phyloP scores from a whole-genome alignment of 2,329 filamentous ascomycete species.

The Colletotrichum sp. region DNA sequence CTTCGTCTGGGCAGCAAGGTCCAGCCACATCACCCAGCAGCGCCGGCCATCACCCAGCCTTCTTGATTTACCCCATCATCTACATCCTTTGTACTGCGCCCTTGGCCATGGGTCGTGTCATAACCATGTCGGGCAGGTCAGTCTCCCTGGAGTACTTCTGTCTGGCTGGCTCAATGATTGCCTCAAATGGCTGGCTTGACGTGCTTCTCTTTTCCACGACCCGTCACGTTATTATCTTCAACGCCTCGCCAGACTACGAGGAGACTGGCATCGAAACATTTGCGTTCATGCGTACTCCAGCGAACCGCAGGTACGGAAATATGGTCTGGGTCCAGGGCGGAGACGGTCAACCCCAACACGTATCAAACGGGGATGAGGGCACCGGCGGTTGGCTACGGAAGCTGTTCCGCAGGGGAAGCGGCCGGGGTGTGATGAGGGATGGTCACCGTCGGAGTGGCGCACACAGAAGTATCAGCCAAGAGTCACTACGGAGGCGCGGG shows the following conservation, averaged over 20 bases:
- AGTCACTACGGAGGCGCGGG: neutral
- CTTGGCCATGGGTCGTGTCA: conserved; percentile 62
- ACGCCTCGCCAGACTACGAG: conserved; percentile 1
- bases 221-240: conserved; percentile 38
- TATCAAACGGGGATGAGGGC: neutral
- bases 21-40: neutral
- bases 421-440: neutral
- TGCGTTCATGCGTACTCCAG: conserved; percentile 17
- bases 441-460: neutral
- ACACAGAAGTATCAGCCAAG: conserved; percentile 14
- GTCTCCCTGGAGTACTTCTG: conserved; percentile 55
- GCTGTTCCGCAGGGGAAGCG: neutral
- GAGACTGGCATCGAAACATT: conserved; percentile 16
- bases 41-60: conserved; percentile 25
- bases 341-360: neutral
- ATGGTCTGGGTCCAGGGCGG: conserved; percentile 20
- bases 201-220: conserved; percentile 44
- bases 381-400: conserved; percentile 14
- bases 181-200: conserved; percentile 51
- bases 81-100: conserved; percentile 68
- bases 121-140: conserved; percentile 53
- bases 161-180: conserved; percentile 56
- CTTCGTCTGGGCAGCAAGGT: neutral
- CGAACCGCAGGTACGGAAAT: conserved; percentile 12
- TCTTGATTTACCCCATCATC: conserved; percentile 67